A percentile compares a stretch with the other conserved stretches of the same genome.
These are phyloP conservation scores for Geotrichum klebahnii DNA, from an alignment of 1,139 yeast genomes.

Conservation along the genomic window DNA sequence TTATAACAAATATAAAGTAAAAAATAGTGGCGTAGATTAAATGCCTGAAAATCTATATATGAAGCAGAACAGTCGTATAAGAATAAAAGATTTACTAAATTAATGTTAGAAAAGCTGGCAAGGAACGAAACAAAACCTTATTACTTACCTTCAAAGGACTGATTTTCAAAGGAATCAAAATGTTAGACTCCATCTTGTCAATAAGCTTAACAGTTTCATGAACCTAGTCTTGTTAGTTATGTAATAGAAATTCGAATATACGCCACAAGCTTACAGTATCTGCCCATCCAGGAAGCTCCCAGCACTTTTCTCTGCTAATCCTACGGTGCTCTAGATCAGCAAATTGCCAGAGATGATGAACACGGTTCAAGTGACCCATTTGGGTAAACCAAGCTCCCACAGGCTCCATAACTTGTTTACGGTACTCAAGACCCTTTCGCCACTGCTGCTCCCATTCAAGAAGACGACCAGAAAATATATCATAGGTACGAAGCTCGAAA, in stretches of 20 bases:
- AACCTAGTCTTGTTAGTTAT: constrained; percentile 25
- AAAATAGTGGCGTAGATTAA: too few species aligned
- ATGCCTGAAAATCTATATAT: too few species aligned
- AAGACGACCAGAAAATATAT: constrained; percentile 41
- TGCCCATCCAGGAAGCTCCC: constrained; percentile 47
- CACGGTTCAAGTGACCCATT: constrained; percentile 42
- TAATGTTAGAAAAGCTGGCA: too few species aligned
- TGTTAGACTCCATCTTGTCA: constrained; percentile 41
- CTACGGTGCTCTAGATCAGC: constrained; percentile 45
- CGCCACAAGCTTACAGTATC: constrained; percentile 32
- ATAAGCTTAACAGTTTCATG: constrained; percentile 45
- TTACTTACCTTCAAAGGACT: constrained; percentile 37
- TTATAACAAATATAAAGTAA: too few species aligned
- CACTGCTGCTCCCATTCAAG: constrained; percentile 45
- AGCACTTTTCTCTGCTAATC: constrained; percentile 42
- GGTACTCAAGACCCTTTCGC: constrained; percentile 43
- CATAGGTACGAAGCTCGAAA: constrained; percentile 43
- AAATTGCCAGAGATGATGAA: constrained; percentile 46
- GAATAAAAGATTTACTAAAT: too few species aligned
- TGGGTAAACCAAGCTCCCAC: constrained; percentile 48
- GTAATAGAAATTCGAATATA: neutral
- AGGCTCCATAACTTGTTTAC: constrained; percentile 47
- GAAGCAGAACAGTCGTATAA: too few species aligned
- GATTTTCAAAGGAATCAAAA: constrained; percentile 42
- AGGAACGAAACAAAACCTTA: too few species aligned